Conservation (phyloP, 306 rosid species). For the Lagenaria siceraria region DNA sequence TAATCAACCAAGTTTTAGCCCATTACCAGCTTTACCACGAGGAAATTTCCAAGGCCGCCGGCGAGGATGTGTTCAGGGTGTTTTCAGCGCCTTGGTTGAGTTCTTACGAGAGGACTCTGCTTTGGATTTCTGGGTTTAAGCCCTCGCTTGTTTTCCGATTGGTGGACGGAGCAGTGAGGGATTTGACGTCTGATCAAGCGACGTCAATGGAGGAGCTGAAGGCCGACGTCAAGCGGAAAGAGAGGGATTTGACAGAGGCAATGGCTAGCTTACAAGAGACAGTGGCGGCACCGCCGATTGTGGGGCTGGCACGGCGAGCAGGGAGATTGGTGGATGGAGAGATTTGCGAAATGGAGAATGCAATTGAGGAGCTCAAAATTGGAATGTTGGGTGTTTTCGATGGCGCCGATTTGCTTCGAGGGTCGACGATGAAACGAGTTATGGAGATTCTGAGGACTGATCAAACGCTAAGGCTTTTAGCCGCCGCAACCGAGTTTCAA, state of each 20-base stretch:
- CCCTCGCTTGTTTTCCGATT: conserved; percentile 17
- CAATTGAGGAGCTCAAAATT: conserved; percentile 13
- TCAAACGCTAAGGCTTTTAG: conserved; percentile 27
- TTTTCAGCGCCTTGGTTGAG: conserved; percentile 31
- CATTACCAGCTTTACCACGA: conserved; percentile 27
- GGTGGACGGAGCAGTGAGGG: conserved; percentile 7
- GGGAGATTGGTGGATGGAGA: conserved; percentile 14
- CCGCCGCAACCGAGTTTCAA: conserved; percentile 24
- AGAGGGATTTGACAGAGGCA: conserved; percentile 15
- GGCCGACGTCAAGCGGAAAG: conserved; percentile 7
- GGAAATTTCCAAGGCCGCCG: conserved; percentile 7
- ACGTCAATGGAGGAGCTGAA: background rate
- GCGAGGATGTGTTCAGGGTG: conserved; percentile 18
- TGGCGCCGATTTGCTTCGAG: conserved; percentile 15
- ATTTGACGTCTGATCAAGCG: conserved; percentile 8
- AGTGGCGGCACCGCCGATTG: conserved; percentile 16
- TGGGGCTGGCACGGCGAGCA: conserved; percentile 4
- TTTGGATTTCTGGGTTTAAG: conserved; percentile 31
- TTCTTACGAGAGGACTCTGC: conserved; percentile 17
- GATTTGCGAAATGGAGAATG: conserved; percentile 8
- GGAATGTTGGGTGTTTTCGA: conserved; percentile 11
- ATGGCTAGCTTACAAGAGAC: conserved; percentile 28
- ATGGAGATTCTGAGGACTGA: conserved; percentile 15
- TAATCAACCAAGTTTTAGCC: conserved; percentile 21
- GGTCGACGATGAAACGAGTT: conserved; percentile 16